Base-by-base conservation (phyloP, 179 eudicot species). In the Beta macrorhiza region DNA sequence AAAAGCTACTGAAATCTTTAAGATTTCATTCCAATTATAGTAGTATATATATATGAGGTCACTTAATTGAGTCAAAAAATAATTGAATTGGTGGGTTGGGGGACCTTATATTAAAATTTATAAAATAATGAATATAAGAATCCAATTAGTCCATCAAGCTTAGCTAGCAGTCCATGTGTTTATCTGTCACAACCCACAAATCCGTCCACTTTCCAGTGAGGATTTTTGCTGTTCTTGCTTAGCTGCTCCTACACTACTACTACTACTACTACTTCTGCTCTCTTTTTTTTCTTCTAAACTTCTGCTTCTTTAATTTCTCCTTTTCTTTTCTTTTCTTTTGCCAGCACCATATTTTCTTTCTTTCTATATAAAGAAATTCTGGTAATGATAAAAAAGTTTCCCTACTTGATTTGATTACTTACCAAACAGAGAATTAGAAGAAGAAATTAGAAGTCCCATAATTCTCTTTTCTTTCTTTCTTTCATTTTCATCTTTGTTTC, bases 161-260 rank as follows among this genome's bases (percentile, higher is more conserved):
- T 78, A 82, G 87, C 85, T 85, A 85, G 87, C 85, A 85, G 76
- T 85, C 87, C 87, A 85, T 85, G 87, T 82, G 85, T 55, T 75
- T 79, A 85, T 65, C 87, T 85, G 85, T 85, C 85, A 84, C 52
- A 70, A 72, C 83, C 85, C 87, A 80, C 85, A 85, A 78, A 70
- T 79, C 59, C 59, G 67, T 79, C 83, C 57, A 82, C 87, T 85
- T 85, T 85, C 85, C 87, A 85, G 87, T 82, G 51, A 79, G 87
- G 80, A 78, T 55, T 79, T 65, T 73, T 82, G 85, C 85, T 82
- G 85, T 78, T 78, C 72, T 81, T 61, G n/a, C 76, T 82, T 77
- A 51, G 76, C 76, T 81, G 55, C 76, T 72, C 8, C 45, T 71
- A 4, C 70, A 59, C 74, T 64, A 5, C 69, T 59, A n/a, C 73